A percentile compares a stretch with the other conserved stretches of the same genome.
Evolutionary conservation across 163 green algal genomes (phyloP).

Genomic region (Chloromonas sp.): DNA sequence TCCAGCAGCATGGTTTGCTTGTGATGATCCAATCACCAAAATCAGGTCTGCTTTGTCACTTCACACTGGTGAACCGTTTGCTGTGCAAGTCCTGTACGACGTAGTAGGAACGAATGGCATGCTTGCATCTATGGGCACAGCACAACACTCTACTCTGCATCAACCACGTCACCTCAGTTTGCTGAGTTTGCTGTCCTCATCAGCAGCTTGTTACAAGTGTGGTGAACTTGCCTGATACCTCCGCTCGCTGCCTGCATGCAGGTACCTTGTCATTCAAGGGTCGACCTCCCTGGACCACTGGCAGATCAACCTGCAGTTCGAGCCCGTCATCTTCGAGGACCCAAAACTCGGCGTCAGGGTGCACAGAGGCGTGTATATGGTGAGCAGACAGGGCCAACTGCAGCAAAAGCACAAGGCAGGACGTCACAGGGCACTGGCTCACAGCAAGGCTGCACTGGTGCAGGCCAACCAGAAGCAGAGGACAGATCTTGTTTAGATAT

Average conservation of each 20-base stretch:
- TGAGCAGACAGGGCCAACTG: background rate
- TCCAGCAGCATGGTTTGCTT: background rate
- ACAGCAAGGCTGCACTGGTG: too few relatives aligned
- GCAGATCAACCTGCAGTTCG: slow-evolving; percentile 94
- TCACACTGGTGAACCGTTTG: background rate
- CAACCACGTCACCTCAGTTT: background rate
- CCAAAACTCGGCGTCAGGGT: slow-evolving; percentile 53
- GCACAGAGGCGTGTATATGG: slow-evolving; percentile 85
- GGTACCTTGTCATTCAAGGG: slow-evolving; percentile 87
- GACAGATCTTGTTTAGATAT: too few relatives aligned
- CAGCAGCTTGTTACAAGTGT: too few relatives aligned
- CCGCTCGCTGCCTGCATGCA: background rate
- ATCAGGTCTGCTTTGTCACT: background rate
- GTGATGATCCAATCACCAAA: background rate
- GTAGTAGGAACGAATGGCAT: too few relatives aligned
- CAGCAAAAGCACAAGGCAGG: too few relatives aligned
- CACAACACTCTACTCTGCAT: too few relatives aligned
- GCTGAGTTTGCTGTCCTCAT: background rate
- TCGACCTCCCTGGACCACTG: slow-evolving; percentile 87
- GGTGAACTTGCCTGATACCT: background rate
- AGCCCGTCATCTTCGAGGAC: slow-evolving; percentile 92
- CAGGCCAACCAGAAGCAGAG: too few relatives aligned
- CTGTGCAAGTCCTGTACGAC: background rate
- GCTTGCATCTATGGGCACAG: too few relatives aligned
- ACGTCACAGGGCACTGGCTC: too few relatives aligned